Conservation (phyloP, 139 green algal species). For the Chlamydomonas urium region DNA sequence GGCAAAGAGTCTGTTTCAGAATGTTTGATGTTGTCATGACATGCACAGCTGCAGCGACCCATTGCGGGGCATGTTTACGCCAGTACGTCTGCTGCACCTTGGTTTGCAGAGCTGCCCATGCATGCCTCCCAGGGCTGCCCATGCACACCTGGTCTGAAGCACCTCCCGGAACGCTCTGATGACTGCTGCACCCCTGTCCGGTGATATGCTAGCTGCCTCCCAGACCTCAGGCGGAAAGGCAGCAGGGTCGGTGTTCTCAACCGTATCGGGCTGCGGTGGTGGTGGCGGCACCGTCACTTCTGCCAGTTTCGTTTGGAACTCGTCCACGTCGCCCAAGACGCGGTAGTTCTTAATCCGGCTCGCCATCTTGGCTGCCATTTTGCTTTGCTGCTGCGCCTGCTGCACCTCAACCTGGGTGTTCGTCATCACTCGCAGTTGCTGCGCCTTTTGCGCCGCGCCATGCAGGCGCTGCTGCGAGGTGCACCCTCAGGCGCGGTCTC, state of each 20-base stretch:
- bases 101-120: not conserved
- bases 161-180: constrained; percentile 26
- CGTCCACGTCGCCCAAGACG: constrained; percentile 26
- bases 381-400: no score
- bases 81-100: no score
- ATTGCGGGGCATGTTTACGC: no score
- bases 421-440: no score
- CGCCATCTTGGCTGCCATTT: not conserved
- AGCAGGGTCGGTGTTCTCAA: constrained; percentile 15
- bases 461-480: no score
- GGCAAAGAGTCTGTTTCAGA: no score
- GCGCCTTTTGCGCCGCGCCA: no score
- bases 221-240: constrained; percentile 28
- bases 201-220: constrained; percentile 29
- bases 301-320: constrained; percentile 18
- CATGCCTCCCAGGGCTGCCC: not conserved
- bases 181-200: constrained; percentile 23
- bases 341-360: constrained; percentile 8
- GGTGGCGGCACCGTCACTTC: constrained; percentile 12
- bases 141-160: constrained; percentile 26
- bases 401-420: no score
- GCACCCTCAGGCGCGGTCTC: no score
- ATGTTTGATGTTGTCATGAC: not conserved
- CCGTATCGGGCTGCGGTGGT: not conserved
- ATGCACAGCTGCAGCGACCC: no score